Percentiles rank a stretch among this genome's conserved stretches.
These are phyloP conservation scores for Diaporthe sp. DNA, from an alignment of 2,329 filamentous ascomycete species.

Conservation along the genomic window DNA sequence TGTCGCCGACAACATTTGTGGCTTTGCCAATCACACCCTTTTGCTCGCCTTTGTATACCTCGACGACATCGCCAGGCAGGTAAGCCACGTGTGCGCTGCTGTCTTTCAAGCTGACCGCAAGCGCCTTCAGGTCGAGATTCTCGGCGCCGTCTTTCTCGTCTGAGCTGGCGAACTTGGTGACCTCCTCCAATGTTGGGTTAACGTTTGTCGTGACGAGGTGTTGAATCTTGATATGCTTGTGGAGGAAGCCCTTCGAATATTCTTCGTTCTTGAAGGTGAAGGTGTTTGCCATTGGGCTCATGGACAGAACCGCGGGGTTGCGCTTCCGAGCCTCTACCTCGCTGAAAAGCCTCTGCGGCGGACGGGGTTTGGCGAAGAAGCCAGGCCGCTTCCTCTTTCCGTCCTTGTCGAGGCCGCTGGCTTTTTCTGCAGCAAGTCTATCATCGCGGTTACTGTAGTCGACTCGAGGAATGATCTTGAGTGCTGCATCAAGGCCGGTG, in stretches of 20 bases:
- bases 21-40: conserved; percentile 89
- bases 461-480: conserved; percentile 88
- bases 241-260: conserved; percentile 91
- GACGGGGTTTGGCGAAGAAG: conserved; percentile 61
- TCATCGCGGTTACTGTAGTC: conserved; percentile 70
- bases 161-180: conserved; percentile 91
- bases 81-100: conserved; percentile 85
- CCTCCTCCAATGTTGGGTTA: conserved; percentile 92
- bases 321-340: conserved; percentile 92
- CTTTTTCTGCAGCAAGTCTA: conserved; percentile 14
- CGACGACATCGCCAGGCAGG: conserved; percentile 92
- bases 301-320: conserved; percentile 71
- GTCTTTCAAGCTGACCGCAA: conserved; percentile 90
- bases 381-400: conserved; percentile 85
- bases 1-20: conserved; percentile 87
- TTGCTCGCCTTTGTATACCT: conserved; percentile 96
- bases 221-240: conserved; percentile 94
- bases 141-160: conserved; percentile 88
- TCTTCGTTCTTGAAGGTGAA: conserved; percentile 90
- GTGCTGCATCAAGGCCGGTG: conserved; percentile 88
- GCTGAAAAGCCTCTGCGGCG: conserved; percentile 91
- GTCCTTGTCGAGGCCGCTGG: conserved; percentile 53
- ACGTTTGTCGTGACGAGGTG: conserved; percentile 88
- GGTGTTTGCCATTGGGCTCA: conserved; percentile 80
- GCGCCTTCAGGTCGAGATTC: conserved; percentile 89